These are phyloP conservation scores for Mortierella sp. DNA, from an alignment of 371 early-diverging fungal species.

Conservation along the genomic window DNA sequence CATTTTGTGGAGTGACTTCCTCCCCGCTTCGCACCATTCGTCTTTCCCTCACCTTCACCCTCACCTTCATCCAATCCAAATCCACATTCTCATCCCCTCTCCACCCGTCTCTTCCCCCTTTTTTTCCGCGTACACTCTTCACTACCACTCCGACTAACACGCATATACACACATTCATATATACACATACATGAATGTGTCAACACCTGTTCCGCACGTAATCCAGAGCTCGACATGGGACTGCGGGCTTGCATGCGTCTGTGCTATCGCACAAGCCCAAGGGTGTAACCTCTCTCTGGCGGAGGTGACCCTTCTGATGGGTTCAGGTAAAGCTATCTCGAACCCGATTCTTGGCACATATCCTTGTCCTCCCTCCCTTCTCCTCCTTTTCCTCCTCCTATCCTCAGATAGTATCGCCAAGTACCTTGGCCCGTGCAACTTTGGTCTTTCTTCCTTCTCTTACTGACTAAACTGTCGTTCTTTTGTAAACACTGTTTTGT, in stretches of 20 bases:
- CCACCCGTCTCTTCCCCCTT: no score
- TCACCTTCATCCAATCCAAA: no score
- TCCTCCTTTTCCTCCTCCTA: background rate
- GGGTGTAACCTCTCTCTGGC: constrained; percentile 43
- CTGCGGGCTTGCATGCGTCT: constrained; percentile 87
- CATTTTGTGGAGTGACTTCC: no score
- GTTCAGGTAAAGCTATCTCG: constrained; percentile 18
- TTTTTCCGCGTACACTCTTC: no score
- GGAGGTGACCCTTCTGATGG: constrained; percentile 37
- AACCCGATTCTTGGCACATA: background rate
- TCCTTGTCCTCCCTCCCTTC: background rate
- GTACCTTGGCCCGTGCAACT: constrained; percentile 10
- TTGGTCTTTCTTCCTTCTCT: background rate
- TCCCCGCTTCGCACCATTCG: no score
- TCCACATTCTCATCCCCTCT: no score
- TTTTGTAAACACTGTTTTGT: background rate
- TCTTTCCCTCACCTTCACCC: no score
- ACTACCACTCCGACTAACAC: no score
- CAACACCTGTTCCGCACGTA: constrained; percentile 46
- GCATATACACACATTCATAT: no score
- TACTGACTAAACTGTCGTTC: background rate
- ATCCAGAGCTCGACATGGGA: constrained; percentile 71
- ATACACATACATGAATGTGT: constrained; percentile 34
- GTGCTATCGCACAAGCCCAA: constrained; percentile 76
- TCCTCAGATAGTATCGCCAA: background rate